Conservation (phyloP, 2,329 filamentous ascomycete species). For the Aspergillus clavatus region DNA sequence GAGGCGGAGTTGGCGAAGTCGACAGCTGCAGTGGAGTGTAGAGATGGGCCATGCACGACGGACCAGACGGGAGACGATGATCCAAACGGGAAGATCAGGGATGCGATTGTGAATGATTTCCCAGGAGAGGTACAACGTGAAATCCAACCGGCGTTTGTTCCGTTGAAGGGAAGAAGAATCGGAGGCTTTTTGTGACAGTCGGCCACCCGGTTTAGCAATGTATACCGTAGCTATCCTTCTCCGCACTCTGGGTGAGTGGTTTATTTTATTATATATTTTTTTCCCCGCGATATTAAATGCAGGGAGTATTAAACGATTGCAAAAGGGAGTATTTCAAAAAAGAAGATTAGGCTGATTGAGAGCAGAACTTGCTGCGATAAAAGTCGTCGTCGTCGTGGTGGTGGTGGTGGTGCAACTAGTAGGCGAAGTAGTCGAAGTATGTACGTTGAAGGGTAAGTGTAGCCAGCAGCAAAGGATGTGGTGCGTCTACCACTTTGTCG, state of each 20-base stretch:
- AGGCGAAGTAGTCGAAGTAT: neutral
- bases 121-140: no score
- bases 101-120: neutral
- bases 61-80: neutral
- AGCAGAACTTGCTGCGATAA: conserved; percentile 8
- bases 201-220: conserved; percentile 13
- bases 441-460: neutral
- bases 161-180: neutral
- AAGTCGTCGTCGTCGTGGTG: conserved; percentile 9
- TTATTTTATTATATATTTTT: no score
- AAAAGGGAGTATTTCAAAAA: conserved; percentile 14
- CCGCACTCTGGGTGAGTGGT: conserved; percentile 16
- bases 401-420: neutral
- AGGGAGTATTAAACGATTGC: conserved; percentile 1
- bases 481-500: neutral
- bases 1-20: neutral
- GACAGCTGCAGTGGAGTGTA: neutral
- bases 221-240: no score
- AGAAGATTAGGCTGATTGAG: conserved; percentile 9
- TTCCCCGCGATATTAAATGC: neutral
- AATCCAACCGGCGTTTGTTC: no score
- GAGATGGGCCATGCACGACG: neutral
- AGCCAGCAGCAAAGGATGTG: neutral
- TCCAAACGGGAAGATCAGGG: neutral
- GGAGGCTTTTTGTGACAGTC: conserved; percentile 1